These are phyloP conservation scores for Byssoonygena ceratinophila DNA, from an alignment of 2,329 filamentous ascomycete genomes.

Conservation along the genomic window DNA sequence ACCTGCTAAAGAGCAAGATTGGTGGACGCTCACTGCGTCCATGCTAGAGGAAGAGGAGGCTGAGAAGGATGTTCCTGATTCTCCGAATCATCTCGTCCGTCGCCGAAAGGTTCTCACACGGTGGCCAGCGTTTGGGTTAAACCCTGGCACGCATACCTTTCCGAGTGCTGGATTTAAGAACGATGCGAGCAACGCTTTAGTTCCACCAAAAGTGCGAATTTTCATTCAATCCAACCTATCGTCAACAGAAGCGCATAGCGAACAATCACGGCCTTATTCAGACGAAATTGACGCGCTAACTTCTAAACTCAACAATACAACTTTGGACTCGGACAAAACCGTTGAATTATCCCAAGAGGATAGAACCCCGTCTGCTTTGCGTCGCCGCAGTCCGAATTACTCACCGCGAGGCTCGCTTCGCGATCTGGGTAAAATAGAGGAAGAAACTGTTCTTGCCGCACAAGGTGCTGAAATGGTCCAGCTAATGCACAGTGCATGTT, in stretches of 20 bases:
- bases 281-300: background rate
- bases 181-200: conserved; percentile 22
- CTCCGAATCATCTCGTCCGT: conserved; percentile 18
- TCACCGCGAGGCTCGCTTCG: conserved; percentile 10
- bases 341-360: background rate
- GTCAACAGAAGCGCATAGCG: background rate
- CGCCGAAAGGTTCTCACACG: conserved; percentile 30
- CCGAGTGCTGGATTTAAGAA: conserved; percentile 15
- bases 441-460: conserved; percentile 25
- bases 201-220: conserved; percentile 27
- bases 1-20: conserved; percentile 9
- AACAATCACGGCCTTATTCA: background rate
- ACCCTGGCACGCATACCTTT: conserved; percentile 23
- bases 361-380: background rate
- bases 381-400: background rate
- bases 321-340: background rate
- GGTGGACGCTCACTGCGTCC: conserved; percentile 4
- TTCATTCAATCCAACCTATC: conserved; percentile 16
- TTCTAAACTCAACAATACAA: background rate
- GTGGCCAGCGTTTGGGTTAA: conserved; percentile 33
- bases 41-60: conserved; percentile 7
- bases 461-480: conserved; percentile 36
- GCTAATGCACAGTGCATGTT: conserved; percentile 35
- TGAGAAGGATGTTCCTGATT: background rate
- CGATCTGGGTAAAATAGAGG: conserved; percentile 9